Evolutionary conservation across 768 basidiomycete genomes (phyloP), one percentile per base, ranked within the genome.

Genomic region (Pleurotus platypus): DNA sequence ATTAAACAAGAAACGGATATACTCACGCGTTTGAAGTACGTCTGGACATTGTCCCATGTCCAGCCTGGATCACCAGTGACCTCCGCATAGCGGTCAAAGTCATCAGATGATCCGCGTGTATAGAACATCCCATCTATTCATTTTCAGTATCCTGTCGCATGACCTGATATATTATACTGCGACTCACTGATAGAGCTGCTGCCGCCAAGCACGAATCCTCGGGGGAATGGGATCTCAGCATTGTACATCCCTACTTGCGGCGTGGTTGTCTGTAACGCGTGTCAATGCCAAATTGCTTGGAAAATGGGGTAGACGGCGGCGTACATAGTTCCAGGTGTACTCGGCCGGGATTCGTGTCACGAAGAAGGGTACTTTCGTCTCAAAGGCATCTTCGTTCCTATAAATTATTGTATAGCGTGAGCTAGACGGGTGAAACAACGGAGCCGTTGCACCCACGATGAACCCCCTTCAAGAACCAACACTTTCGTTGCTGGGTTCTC

Each of bases 41-140:
- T 62, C 26, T 60, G 53, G 5, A 70, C 37, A 18, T 35, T 61
- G 37, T 69, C 56, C 69, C 69, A 70, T 39, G 66, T 65, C 69
- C 69, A 70, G 11, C 69, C 69, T 20, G 35, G 37, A 51, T 71
- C 69, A 0, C 62, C 66, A 2, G 69, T 62, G 27, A 68, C 45
- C 0, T 18, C 38, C 0, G 69, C 67, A 38, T 38, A 66, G 1
- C 63, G 64, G 26, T 69, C 62, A 24, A 38, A 70, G 39, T 70
- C 69, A 3, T 69, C 67, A 4, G 59, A 53, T 1, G 63, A 59
- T 2, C 69, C 69, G n/a, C 67, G 62, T 7, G 66, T 68, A 40
- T 65, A 68, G 7, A 55, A 53, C 67, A 70, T 49, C 12, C 20
- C 49, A 61, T 65, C 74, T 73, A 49, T 35, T n/a, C 49, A 35